Conservation (phyloP, 257 asterid genomes). For the Marsdenia floribunda region DNA sequence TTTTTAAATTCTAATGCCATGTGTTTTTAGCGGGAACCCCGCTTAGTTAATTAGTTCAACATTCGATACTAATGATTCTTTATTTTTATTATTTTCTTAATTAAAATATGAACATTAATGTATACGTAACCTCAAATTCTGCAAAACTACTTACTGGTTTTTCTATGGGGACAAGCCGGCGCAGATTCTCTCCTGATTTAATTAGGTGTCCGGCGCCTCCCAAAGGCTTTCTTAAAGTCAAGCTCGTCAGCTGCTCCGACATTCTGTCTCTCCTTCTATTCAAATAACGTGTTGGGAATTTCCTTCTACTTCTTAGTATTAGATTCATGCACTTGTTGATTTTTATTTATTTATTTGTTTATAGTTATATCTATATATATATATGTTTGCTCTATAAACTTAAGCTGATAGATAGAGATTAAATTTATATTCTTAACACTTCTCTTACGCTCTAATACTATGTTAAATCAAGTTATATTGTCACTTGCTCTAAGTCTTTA, state of each 20-base stretch:
- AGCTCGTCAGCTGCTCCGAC: background rate
- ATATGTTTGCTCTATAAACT: too few relatives aligned
- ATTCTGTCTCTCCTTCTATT: background rate
- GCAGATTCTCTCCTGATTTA: background rate
- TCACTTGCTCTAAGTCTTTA: too few relatives aligned
- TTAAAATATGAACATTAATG: too few relatives aligned
- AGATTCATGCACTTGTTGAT: constrained; percentile 3
- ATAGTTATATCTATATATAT: too few relatives aligned
- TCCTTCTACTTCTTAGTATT: background rate
- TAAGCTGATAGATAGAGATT: too few relatives aligned
- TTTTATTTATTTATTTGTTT: background rate
- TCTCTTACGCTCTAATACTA: too few relatives aligned
- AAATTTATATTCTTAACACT: too few relatives aligned
- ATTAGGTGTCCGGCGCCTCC: background rate
- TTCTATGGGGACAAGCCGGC: constrained; percentile 1
- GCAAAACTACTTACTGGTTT: background rate
- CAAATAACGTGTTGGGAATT: constrained; percentile 1
- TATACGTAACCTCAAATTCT: constrained; percentile 6
- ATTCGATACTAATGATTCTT: background rate
- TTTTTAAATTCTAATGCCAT: constrained; percentile 10
- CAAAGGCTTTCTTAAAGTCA: background rate
- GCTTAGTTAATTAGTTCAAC: background rate
- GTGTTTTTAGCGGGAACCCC: constrained; percentile 15
- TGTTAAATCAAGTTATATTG: too few relatives aligned
- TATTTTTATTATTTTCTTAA: background rate